Conservation (phyloP, 2,329 filamentous ascomycete genomes). For the Arthrocladium fulminans region DNA sequence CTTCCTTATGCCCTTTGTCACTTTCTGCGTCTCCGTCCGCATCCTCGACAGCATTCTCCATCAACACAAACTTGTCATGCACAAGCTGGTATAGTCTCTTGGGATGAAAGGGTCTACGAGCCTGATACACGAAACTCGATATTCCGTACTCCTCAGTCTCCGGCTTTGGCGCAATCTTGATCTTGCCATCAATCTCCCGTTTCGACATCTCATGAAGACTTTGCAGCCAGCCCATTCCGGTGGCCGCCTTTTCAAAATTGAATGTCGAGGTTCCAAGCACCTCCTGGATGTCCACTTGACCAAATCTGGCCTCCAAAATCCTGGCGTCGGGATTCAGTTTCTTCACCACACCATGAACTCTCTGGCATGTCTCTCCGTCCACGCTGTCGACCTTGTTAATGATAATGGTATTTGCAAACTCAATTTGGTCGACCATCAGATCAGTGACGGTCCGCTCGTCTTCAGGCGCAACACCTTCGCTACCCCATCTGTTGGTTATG, state of each 20-base stretch:
- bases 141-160: constrained; percentile 68
- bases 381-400: constrained; percentile 63
- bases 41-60: constrained; percentile 30
- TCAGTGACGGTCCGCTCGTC: constrained; percentile 67
- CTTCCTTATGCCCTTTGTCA: constrained; percentile 25
- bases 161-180: constrained; percentile 55
- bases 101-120: constrained; percentile 44
- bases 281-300: constrained; percentile 51
- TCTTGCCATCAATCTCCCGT: constrained; percentile 46
- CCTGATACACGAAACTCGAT: constrained; percentile 60
- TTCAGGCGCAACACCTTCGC: constrained; percentile 53
- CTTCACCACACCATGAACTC: constrained; percentile 47
- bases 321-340: constrained; percentile 60
- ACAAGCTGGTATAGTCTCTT: constrained; percentile 33
- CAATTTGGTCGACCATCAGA: constrained; percentile 67
- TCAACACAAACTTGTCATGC: constrained; percentile 38
- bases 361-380: constrained; percentile 34
- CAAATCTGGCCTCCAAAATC: constrained; percentile 51
- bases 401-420: constrained; percentile 65
- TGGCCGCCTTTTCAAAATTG: constrained; percentile 54
- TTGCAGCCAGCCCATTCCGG: constrained; percentile 60
- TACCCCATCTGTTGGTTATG: constrained; percentile 51
- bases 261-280: constrained; percentile 60
- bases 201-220: constrained; percentile 61
- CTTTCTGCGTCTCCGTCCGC: constrained; percentile 25